Evolutionary conservation across 139 green algal species (phyloP), one percentile per base, ranked within the genome.

Genomic region (Closterium sp.): DNA sequence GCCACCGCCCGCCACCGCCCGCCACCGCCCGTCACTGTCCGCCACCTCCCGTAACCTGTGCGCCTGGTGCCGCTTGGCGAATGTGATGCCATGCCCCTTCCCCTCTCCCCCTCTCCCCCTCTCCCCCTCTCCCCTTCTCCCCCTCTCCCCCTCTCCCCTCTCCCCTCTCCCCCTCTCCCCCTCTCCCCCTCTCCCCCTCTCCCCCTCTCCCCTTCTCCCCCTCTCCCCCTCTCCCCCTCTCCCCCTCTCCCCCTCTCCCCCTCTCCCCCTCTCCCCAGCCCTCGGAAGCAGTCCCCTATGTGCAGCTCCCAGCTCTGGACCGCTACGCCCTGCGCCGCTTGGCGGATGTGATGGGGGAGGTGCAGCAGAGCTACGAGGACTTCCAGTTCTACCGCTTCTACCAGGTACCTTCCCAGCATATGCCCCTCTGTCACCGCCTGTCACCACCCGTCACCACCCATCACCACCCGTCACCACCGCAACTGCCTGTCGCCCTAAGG

Each of bases 221-320:
- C 64, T 83, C 64, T 34, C 81, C n/a, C 31, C 81, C 30, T 32
- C 19, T 0, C 81, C 30, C 81, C 7, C 4, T 33, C 81, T 32
- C 25, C 31, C 5, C 76, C 28, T 32, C 12, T 19, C 6, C 76
- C 76, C 1, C n/a, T 19, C 8, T 85, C 30, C 76, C 76, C 64
- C 16, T 16, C 12, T 31, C 8, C 6, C n/a, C 76, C n/a, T 33
- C 4, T 19, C n/a, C 3, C 25, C 83, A 34, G 83, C 30, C 30
- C 83, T 34, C 83, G 19, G 81, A 93, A 28, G 33, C 55, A 32
- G 86, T 96, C 21, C n/a, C 69, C 3, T 94, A 95, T 34, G 90
- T 90, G 5, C 4, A 95, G 33, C 96, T 98, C 23, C 95, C 97
- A 2, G 43, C 89, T 9, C 92, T 97, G 28, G 97, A 98, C 95